Base-by-base conservation (phyloP, 768 basidiomycete genomes). In the Clavulina sp. region DNA sequence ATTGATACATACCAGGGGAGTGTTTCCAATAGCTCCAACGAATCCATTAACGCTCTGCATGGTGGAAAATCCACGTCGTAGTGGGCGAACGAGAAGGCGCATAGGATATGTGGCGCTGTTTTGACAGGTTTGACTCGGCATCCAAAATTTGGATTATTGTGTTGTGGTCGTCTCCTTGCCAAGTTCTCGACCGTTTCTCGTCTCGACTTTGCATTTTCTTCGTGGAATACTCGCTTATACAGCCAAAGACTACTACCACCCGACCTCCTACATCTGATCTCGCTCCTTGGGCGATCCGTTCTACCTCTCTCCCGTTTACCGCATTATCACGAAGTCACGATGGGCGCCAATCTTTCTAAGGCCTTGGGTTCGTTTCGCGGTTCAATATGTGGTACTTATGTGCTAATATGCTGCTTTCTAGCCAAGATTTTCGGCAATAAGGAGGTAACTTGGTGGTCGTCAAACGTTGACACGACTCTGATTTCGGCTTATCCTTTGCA, bases 21-120 rank as follows among this genome's bases (percentile, higher is more conserved):
- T 97, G 66, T 89, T 89, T 56, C 92, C 93, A 41, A 97, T 75
- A 26, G 91, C 80, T 4, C 81, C 87, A 6, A 75, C 77, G 66
- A 97, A 91, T 43, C 92, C 87, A 50, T 82, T 68, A 24, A 80
- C 81, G 18, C 9, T 9, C 13, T 24, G 13, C 13, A 9, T 26
- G 24, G 43, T 46, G 9, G 43, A 16, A 26, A 46, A 46, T 9
- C 43, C 43, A 9, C 43, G 13, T 28, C 43, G 26, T 9, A 46
- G 36, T n/a, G n/a, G n/a, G n/a, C n/a, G n/a, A n/a, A n/a, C n/a
- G n/a, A n/a, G n/a, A n/a, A n/a, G n/a, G n/a, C n/a, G n/a, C n/a
- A n/a, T n/a, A n/a, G n/a, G n/a, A n/a, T n/a, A n/a, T n/a, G n/a
- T n/a, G n/a, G n/a, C n/a, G n/a, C n/a, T n/a, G n/a, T n/a, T n/a